These are phyloP conservation scores for Malania oleifera DNA, from an alignment of 164 flowering plant species.

Conservation along the genomic window DNA sequence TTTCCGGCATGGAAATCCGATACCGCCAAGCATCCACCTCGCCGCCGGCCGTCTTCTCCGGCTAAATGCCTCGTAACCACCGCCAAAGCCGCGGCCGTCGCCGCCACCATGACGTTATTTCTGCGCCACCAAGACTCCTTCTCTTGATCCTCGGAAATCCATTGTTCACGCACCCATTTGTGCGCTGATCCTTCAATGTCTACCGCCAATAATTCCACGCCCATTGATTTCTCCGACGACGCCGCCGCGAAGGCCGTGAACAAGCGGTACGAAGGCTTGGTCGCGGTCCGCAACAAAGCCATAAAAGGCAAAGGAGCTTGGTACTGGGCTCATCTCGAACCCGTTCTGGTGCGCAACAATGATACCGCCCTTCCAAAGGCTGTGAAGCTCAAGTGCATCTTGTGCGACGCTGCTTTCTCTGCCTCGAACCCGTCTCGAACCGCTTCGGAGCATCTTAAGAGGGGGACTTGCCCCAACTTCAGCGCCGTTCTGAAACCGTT, in stretches of 20 bases:
- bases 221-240: constrained; percentile 18
- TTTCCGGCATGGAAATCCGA: constrained; percentile 8
- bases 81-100: background rate
- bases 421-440: constrained; percentile 60
- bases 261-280: constrained; percentile 52
- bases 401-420: constrained; percentile 48
- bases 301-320: constrained; percentile 69
- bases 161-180: background rate
- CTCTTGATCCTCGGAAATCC: background rate
- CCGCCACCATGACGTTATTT: background rate
- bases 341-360: constrained; percentile 36
- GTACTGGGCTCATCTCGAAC: constrained; percentile 59
- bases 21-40: background rate
- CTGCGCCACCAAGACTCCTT: background rate
- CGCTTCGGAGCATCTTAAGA: constrained; percentile 62
- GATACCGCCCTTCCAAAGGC: constrained; percentile 48
- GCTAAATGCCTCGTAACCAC: background rate
- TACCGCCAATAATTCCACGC: constrained; percentile 19
- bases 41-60: background rate
- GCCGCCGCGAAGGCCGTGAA: constrained; percentile 26
- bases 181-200: constrained; percentile 11
- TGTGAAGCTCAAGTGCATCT: constrained; percentile 45
- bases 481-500: constrained; percentile 19
- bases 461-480: constrained; percentile 58
- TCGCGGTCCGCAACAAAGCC: constrained; percentile 51